These are phyloP conservation scores for Spinellus fusiger DNA, from an alignment of 192 early-diverging fungal genomes.

Conservation along the genomic window DNA sequence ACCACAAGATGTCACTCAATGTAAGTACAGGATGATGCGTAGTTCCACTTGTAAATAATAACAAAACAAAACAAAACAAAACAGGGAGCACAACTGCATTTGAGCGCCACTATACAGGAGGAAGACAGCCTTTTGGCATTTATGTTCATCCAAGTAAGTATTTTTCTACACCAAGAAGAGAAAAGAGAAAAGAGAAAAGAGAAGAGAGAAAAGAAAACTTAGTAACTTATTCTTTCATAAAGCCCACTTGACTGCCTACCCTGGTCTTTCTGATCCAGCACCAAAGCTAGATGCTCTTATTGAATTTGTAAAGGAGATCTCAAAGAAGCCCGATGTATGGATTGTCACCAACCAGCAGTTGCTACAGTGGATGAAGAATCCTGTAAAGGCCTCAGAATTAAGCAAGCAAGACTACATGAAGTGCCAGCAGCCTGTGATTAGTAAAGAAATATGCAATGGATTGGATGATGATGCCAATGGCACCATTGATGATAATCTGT, in stretches of 20 bases:
- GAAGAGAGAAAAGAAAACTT: neutral
- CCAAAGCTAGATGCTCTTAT: constrained; percentile 21
- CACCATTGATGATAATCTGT: constrained; percentile 29
- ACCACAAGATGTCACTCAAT: constrained; percentile 22
- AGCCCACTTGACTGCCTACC: constrained; percentile 30
- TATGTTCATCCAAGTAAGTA: constrained; percentile 33
- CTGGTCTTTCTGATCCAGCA: constrained; percentile 19
- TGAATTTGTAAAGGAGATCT: constrained; percentile 41
- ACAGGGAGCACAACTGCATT: constrained; percentile 17
- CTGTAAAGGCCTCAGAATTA: constrained; percentile 56
- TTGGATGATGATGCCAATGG: constrained; percentile 40
- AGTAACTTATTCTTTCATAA: neutral
- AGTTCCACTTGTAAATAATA: constrained; percentile 24
- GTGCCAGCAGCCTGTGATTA: constrained; percentile 45
- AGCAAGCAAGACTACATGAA: constrained; percentile 55
- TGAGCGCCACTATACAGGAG: constrained; percentile 34
- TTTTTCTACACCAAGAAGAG: neutral
- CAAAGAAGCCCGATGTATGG: constrained; percentile 52
- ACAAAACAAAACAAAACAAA: neutral
- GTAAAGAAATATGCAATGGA: constrained; percentile 64
- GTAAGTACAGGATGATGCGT: constrained; percentile 34
- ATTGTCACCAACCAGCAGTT: constrained; percentile 61
- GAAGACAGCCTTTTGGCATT: constrained; percentile 43
- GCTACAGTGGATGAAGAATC: constrained; percentile 68
- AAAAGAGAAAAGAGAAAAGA: neutral